Evolutionary conservation across 148 eudicot species (phyloP).

Genomic region (Fagopyrum tataricum): DNA sequence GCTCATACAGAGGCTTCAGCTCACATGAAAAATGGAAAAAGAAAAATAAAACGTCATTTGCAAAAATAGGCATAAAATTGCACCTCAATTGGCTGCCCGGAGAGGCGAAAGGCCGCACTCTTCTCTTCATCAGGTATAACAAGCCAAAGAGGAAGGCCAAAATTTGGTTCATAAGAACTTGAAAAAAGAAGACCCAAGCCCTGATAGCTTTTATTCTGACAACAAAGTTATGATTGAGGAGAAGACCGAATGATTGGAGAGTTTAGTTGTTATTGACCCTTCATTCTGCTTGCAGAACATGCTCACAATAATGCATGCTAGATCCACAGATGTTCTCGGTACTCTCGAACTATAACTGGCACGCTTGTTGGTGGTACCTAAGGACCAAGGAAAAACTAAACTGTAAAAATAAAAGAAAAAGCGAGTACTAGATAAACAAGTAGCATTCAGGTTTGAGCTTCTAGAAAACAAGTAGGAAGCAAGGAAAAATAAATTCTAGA

Average conservation of each 20-base stretch:
- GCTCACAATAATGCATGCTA: conserved; percentile 17
- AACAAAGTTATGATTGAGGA: neutral
- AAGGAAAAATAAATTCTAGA: neutral
- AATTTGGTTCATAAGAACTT: conserved; percentile 7
- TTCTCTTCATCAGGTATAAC: conserved; percentile 5
- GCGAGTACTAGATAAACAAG: neutral
- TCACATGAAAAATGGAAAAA: neutral
- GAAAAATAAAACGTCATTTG: neutral
- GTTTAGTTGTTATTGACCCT: neutral
- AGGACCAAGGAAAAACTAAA: neutral
- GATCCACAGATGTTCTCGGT: conserved; percentile 63
- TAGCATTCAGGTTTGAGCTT: neutral
- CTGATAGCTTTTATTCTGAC: conserved; percentile 2
- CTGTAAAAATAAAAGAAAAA: neutral
- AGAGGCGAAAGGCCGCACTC: conserved; percentile 14
- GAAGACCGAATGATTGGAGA: neutral
- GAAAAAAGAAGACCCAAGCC: neutral
- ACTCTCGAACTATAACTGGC: conserved; percentile 86
- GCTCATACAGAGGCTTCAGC: neutral
- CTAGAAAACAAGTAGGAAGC: neutral
- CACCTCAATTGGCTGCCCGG: conserved; percentile 8
- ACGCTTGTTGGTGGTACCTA: conserved; percentile 93
- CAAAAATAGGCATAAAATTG: neutral
- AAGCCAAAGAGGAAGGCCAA: conserved; percentile 6
- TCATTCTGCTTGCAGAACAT: neutral